Evolutionary conservation across 148 eudicot genomes (phyloP), one percentile per base, ranked within the genome.

Genomic region (Spergularia marina): DNA sequence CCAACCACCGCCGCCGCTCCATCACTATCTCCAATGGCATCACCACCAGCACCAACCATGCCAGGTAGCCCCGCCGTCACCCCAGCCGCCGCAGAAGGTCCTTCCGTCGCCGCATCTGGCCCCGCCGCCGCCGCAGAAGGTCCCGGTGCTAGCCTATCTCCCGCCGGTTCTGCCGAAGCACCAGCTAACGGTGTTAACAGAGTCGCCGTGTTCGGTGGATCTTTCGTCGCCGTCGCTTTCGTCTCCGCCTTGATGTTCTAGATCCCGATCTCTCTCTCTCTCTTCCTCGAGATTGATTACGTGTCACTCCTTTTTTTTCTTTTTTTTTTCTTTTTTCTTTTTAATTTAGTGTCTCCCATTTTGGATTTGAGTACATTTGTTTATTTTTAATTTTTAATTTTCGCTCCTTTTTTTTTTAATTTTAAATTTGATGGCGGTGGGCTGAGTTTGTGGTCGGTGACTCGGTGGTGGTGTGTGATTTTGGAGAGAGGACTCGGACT

Each of bases 201-300:
- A 80, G 76, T 82, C 23, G 71, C 85, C 12, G 49, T 82, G n/a
- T 69, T 47, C 16, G 89, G 87, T 36, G 89, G 86, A 84, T 88
- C 91, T 8, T 81, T 81, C 5, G 83, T 79, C 10, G 84, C 25
- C 2, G 74, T 76, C 20, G 76, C 83, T 25, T 47, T 88, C 17
- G 84, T 83, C 15, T 82, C 83, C 15, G 76, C 78, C 7, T 79
- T 88, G 65, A 70, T 86, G 83, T 75, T 88, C 70, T 88, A 88
- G 86, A 84, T 85, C 69, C 16, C 17, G 36, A 72, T 23, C 15
- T 57, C 71, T 51, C n/a, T n/a, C n/a, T n/a, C n/a, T 53, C 25
- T 70, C 21, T 36, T 12, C 30, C 36, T 30, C 36, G 36, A 30
- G 36, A 30, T 2, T 2, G 59, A 55, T 17, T 55, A 55, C 17